A percentile compares a stretch with the other conserved stretches of the same genome.
phyloP scores from a whole-genome alignment of 1,139 yeast species.

The Tardiomyces depauwii region DNA sequence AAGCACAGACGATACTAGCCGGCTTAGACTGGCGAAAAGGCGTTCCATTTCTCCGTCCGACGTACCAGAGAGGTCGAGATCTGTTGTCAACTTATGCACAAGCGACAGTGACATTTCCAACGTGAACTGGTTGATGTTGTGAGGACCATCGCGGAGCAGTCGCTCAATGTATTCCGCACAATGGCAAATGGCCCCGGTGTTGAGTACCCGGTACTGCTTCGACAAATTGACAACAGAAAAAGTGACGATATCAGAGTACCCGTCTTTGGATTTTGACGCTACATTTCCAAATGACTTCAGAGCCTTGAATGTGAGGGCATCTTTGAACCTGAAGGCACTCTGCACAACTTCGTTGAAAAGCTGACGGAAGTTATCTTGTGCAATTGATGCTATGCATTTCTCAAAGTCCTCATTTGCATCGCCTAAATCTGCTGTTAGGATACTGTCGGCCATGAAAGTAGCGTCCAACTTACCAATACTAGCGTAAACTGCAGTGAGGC shows the following conservation, averaged over 20 bases:
- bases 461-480: not conserved
- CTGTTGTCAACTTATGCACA: not conserved
- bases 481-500: not conserved
- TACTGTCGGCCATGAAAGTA: no score
- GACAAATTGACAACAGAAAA: not conserved
- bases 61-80: not conserved
- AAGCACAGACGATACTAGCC: slow-evolving; percentile 29
- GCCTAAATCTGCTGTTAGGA: not conserved
- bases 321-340: not conserved
- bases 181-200: not conserved
- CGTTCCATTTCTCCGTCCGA: not conserved
- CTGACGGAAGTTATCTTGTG: not conserved
- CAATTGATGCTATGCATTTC: not conserved
- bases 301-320: not conserved
- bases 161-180: not conserved
- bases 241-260: not conserved
- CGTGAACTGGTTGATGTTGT: not conserved
- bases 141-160: not conserved
- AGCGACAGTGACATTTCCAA: not conserved
- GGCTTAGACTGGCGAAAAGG: not conserved
- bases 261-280: not conserved
- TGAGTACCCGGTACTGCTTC: not conserved
- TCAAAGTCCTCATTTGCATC: not conserved
- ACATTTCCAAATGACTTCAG: not conserved
- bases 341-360: not conserved